Evolutionary conservation across 1,284 basidiomycete species (phyloP).

Genomic region (Ustilago loliicola): DNA sequence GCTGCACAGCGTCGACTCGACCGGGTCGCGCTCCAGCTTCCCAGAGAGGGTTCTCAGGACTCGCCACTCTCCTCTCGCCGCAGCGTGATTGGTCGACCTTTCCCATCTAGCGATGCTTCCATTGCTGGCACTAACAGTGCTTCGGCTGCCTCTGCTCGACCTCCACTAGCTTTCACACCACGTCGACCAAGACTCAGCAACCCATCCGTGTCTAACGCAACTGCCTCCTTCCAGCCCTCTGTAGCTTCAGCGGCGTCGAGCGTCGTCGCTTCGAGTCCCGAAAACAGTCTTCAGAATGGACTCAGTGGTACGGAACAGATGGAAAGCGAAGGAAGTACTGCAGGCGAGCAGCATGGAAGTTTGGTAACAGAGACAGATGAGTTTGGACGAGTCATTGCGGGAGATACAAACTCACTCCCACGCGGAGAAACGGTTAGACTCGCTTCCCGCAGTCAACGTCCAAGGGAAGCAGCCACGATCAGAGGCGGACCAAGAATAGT

Average conservation of each 20-base stretch:
- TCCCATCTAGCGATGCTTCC: slow-evolving; percentile 10
- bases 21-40: background rate
- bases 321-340: slow-evolving; percentile 35
- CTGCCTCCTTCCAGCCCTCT: slow-evolving; percentile 33
- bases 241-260: slow-evolving; percentile 26
- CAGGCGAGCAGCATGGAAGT: slow-evolving; percentile 5
- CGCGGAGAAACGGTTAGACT: slow-evolving; percentile 20
- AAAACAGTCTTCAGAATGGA: slow-evolving; percentile 27
- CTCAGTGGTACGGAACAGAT: slow-evolving; percentile 12
- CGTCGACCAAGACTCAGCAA: slow-evolving; percentile 53
- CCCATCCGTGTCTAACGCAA: slow-evolving; percentile 54
- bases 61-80: slow-evolving; percentile 27
- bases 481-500: slow-evolving; percentile 24
- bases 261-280: slow-evolving; percentile 32
- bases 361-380: slow-evolving; percentile 13
- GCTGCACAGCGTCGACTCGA: slow-evolving; percentile 37
- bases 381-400: slow-evolving; percentile 12
- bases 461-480: slow-evolving; percentile 5
- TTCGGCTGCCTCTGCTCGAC: background rate
- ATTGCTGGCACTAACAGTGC: slow-evolving; percentile 2
- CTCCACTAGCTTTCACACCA: slow-evolving; percentile 39
- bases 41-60: slow-evolving; percentile 23
- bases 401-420: background rate
- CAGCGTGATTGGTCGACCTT: slow-evolving; percentile 23
- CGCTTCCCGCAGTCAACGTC: slow-evolving; percentile 16